phyloP scores from a whole-genome alignment of 1,139 yeast species.

The Geotrichum macrosporum region DNA sequence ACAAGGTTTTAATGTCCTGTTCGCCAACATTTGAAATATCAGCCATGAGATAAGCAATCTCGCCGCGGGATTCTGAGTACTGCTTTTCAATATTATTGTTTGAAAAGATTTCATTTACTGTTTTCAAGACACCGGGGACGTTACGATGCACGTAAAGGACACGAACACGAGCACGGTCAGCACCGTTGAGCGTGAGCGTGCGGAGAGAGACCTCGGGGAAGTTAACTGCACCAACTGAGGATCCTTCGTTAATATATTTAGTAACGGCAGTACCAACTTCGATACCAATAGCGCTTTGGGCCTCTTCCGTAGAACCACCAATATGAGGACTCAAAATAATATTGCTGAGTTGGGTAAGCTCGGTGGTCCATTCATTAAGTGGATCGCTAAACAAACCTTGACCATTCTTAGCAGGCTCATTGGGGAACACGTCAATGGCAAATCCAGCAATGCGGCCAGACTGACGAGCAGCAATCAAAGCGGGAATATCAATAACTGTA shows the following conservation, averaged over 20 bases:
- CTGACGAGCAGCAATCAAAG: constrained; percentile 85
- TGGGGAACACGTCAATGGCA: constrained; percentile 93
- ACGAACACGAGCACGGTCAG: constrained; percentile 83
- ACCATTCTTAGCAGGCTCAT: constrained; percentile 97
- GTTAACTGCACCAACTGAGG: constrained; percentile 93
- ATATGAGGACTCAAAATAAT: constrained; percentile 94
- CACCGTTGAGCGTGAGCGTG: constrained; percentile 82
- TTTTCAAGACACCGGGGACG: constrained; percentile 97
- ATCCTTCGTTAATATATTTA: constrained; percentile 93
- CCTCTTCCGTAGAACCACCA: constrained; percentile 99
- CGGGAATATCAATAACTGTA: constrained; percentile 93
- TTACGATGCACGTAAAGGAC: constrained; percentile 94
- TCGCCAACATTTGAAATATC: constrained; percentile 85
- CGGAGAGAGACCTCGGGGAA: constrained; percentile 98
- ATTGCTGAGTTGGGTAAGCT: constrained; percentile 76
- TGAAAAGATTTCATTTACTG: constrained; percentile 92
- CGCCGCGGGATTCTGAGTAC: constrained; percentile 93
- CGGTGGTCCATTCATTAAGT: constrained; percentile 79
- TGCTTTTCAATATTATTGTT: constrained; percentile 97
- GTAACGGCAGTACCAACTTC: constrained; percentile 86
- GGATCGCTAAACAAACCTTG: constrained; percentile 66
- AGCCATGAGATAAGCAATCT: constrained; percentile 96
- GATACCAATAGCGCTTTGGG: constrained; percentile 94
- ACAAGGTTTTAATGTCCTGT: constrained; percentile 76
- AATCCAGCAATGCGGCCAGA: constrained; percentile 95